phyloP scores from a whole-genome alignment of 2,329 filamentous ascomycete species.

The Simplicillium sp. region DNA sequence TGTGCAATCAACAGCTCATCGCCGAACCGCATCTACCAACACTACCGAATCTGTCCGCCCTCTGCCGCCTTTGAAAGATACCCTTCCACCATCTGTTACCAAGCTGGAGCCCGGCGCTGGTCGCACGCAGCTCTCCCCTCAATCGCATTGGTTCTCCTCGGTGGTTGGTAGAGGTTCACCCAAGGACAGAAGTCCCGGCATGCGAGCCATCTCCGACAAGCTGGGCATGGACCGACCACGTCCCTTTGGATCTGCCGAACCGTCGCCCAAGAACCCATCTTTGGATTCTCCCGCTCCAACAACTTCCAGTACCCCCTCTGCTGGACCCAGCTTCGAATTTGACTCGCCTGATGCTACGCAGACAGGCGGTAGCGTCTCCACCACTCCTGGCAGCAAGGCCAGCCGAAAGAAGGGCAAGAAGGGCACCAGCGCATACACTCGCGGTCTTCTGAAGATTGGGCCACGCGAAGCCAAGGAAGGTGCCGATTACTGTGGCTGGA shows the following conservation, averaged over 20 bases:
- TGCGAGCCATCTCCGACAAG: conserved; percentile 79
- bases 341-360: conserved; percentile 61
- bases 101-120: conserved; percentile 39
- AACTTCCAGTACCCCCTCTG: conserved; percentile 62
- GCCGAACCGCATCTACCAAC: conserved; percentile 51
- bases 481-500: conserved; percentile 95
- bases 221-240: conserved; percentile 39
- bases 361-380: conserved; percentile 37
- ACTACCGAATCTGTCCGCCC: conserved; percentile 46
- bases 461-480: conserved; percentile 76
- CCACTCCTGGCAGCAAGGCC: conserved; percentile 33
- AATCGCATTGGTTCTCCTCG: conserved; percentile 46
- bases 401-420: conserved; percentile 74
- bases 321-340: conserved; percentile 63
- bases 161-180: conserved; percentile 39
- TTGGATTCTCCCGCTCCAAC: conserved; percentile 62
- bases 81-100: conserved; percentile 47
- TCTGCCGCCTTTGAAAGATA: conserved; percentile 42
- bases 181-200: conserved; percentile 50
- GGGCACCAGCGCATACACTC: conserved; percentile 86
- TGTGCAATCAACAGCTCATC: conserved; percentile 34
- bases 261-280: conserved; percentile 40
- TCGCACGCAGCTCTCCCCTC: conserved; percentile 28
- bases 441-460: conserved; percentile 70
- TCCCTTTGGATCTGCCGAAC: conserved; percentile 26